Base-by-base conservation (phyloP, 805 yeast genomes). In the Candida koratica region DNA sequence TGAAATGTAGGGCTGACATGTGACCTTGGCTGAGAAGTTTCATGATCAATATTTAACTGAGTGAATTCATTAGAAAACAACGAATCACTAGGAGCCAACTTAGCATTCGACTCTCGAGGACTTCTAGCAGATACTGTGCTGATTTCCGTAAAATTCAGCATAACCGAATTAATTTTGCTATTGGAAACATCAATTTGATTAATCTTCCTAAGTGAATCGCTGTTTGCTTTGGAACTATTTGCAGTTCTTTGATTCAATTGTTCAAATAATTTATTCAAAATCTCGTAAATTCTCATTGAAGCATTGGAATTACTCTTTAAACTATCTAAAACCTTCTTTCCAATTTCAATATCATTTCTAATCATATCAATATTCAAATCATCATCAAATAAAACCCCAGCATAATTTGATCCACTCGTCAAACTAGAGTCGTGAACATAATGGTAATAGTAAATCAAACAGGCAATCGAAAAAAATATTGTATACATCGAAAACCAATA, bases 401-500 rank as follows among this genome's bases (percentile, higher is more conserved):
- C 73, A 41, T 66, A 66, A 42, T 67, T 67, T 15, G 55, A 60
- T 6, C 69, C 69, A 9, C 37, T 41, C 20, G 45, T 46, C 6
- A 36, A 35, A 34, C 42, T 41, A n/a, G 48, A 43, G 31, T 48
- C 45, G 36, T 57, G 58, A 8, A 70, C 71, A 53, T 61, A 66
- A 56, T 84, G 90, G 38, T 77, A 82, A 53, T 87, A 86, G 51
- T 81, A 85, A 12, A 85, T 83, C 48, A 87, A 66, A 51, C 95
- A 84, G 1, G 95, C 94, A 41, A 87, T 87, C 2, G 94, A 80
- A 60, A 85, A 86, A 55, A 87, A 88, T 4, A 88, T 81, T 0
- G 96, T 85, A 56, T 88, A 88, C 52, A 84, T 83, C 5, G 93
- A 79, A 53, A 86, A 88, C 95, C 96, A 87, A 53, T 88, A 89